Percentiles rank a stretch among this genome's conserved stretches.
phyloP scores from a whole-genome alignment of 148 eudicot genomes.

The Rhododendron williamsianum region DNA sequence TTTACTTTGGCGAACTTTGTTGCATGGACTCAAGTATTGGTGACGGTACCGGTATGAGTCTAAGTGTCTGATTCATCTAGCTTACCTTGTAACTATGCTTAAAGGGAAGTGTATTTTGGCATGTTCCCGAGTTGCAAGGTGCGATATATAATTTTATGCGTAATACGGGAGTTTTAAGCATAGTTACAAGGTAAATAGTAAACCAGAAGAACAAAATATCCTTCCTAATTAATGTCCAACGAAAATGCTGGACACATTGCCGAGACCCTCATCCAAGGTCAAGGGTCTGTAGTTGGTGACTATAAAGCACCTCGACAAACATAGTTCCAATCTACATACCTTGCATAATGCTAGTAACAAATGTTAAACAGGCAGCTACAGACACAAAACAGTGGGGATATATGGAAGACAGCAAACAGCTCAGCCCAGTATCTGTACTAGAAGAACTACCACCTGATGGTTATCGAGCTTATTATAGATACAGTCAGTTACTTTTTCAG shows the following conservation, averaged over 20 bases:
- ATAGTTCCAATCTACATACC: background rate
- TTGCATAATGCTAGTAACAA: background rate
- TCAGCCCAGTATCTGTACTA: constrained; percentile 10
- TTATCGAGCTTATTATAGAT: background rate
- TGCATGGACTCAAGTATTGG: background rate
- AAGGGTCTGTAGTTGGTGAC: background rate
- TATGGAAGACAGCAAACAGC: constrained; percentile 7
- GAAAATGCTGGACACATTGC: background rate
- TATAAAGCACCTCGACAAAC: background rate
- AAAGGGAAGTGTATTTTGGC: background rate
- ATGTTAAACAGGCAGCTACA: constrained; percentile 2
- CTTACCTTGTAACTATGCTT: background rate
- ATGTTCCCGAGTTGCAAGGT: background rate
- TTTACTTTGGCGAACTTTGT: background rate
- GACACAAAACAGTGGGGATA: background rate
- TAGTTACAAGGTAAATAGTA: background rate
- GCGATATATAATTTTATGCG: background rate
- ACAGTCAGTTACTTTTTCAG: background rate
- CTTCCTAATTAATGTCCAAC: background rate
- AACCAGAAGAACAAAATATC: background rate
- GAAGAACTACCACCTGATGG: constrained; percentile 13
- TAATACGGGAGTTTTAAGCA: background rate
- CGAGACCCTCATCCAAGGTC: background rate
- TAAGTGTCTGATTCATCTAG: background rate
- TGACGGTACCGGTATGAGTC: background rate